Evolutionary conservation across 176 grass and related monocot species (phyloP), one percentile per base, ranked within the genome.

Genomic region (Avena eriantha): DNA sequence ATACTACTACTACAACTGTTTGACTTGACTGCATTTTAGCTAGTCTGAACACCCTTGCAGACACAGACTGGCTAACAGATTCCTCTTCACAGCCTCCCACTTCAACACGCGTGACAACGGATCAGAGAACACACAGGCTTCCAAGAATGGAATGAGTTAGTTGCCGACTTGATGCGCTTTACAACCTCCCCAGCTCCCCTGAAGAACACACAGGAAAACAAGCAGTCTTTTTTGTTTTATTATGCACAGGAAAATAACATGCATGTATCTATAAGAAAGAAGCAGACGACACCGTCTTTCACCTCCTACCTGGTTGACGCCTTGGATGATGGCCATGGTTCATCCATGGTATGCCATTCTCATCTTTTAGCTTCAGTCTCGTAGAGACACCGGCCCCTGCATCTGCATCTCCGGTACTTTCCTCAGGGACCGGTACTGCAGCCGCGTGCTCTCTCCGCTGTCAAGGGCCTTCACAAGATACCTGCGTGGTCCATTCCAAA

Each of bases 361-460:
- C 7, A 83, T 7, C 49, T 43, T 26, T 29, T 3, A 31, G 23
- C 29, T 15, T 58, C 75, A 58, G 5, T 58, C 68, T 6, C 47
- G 61, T 26, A 70, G 72, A 33, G 68, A 69, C 13, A 21, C 53
- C 53, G 26, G 41, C 12, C 26, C 26, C 53, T 81, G 85, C 46
- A 19, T 45, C 29, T 86, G 82, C 35, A 65, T 35, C 43, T 82
- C 69, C 8, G 56, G 15, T 10, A 34, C 87, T 88, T 93, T 96
- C 85, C 86, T 90, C 79, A 93, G 87, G 19, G 94, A 96, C 31
- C 89, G 83, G 50, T 93, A 96, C 69, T 96, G 94, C 63, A 96
- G 60, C 45, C 94, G 89, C 35, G 93, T 82, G 49, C 91, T 96
- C 78, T 96, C 94, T 47, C 94, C 94, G 3, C 82, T 86, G 51